A percentile compares a stretch with the other conserved stretches of the same genome.
Evolutionary conservation across 1,284 basidiomycete genomes (phyloP).

Genomic region (Malassezia pachydermatis): DNA sequence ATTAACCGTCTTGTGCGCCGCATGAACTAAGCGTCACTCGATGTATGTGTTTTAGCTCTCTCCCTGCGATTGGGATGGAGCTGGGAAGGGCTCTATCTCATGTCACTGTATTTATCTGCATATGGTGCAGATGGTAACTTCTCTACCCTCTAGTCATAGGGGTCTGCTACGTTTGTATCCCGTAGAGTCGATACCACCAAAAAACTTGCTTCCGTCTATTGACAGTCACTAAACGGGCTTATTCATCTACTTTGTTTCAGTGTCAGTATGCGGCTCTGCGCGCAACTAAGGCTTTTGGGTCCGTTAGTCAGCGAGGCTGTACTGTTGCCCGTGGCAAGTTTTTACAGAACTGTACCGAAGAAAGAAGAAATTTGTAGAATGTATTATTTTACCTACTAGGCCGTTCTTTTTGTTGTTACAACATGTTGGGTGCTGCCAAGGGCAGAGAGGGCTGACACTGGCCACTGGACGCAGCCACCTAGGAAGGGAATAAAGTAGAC

Average conservation of each 20-base stretch:
- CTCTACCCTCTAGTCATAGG: too few relatives aligned
- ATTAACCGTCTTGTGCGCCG: slow-evolving; percentile 95
- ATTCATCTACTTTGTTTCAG: too few relatives aligned
- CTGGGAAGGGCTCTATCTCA: slow-evolving; percentile 4
- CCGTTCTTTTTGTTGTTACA: background rate
- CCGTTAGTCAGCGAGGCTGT: slow-evolving; percentile 9
- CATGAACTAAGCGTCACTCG: slow-evolving; percentile 55
- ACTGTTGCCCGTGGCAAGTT: background rate
- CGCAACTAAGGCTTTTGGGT: too few relatives aligned
- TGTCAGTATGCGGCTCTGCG: too few relatives aligned
- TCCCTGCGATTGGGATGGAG: too few relatives aligned
- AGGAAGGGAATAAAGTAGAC: slow-evolving; percentile 8
- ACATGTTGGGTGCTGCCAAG: too few relatives aligned
- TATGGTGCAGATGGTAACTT: too few relatives aligned
- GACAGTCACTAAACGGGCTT: too few relatives aligned
- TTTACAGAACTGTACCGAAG: slow-evolving; percentile 7
- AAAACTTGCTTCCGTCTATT: slow-evolving; percentile 5
- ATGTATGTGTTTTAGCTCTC: slow-evolving; percentile 6
- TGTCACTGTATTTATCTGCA: slow-evolving; percentile 11
- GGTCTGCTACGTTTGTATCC: too few relatives aligned
- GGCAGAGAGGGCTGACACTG: too few relatives aligned
- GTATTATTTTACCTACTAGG: slow-evolving; percentile 9
- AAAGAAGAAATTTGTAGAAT: slow-evolving; percentile 15
- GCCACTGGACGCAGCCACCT: slow-evolving; percentile 8
- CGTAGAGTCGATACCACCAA: slow-evolving; percentile 6